A percentile compares a stretch with the other conserved stretches of the same genome.
phyloP scores from a whole-genome alignment of 768 basidiomycete genomes.

The Lentinula lateritia region DNA sequence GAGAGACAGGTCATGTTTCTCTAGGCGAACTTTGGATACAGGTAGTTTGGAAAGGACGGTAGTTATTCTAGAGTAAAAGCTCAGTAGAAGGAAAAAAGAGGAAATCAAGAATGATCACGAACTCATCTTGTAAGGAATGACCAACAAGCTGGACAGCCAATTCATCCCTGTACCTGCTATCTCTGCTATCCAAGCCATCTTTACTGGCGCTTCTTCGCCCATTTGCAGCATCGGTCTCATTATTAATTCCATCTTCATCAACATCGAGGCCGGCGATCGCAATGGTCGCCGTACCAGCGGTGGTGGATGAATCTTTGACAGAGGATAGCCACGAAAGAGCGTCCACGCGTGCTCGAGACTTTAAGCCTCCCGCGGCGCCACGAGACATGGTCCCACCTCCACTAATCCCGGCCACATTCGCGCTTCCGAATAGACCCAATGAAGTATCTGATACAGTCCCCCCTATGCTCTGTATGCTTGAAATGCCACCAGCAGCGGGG shows the following conservation, averaged over 20 bases:
- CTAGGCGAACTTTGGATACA: slow-evolving; percentile 72
- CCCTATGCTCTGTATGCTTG: background rate
- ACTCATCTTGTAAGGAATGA: slow-evolving; percentile 73
- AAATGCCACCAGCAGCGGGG: background rate
- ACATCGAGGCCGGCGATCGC: background rate
- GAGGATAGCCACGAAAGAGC: slow-evolving; percentile 68
- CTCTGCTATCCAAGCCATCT: slow-evolving; percentile 10
- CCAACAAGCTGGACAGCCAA: slow-evolving; percentile 9
- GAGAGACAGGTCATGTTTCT: slow-evolving; percentile 51
- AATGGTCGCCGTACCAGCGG: background rate
- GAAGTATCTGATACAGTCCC: background rate
- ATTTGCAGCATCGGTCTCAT: background rate
- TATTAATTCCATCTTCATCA: slow-evolving; percentile 17
- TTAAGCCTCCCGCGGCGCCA: slow-evolving; percentile 46
- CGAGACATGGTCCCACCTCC: slow-evolving; percentile 20
- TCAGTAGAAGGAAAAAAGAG: background rate
- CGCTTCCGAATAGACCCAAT: background rate
- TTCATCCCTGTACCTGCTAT: slow-evolving; percentile 33
- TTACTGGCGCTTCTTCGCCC: background rate
- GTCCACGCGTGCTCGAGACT: slow-evolving; percentile 51
- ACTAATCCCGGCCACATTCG: slow-evolving; percentile 6
- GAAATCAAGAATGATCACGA: slow-evolving; percentile 15
- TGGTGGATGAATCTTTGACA: slow-evolving; percentile 46
- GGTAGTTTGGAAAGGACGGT: slow-evolving; percentile 63
- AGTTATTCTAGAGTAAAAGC: slow-evolving; percentile 49